Conservation (phyloP, 306 rosid genomes). For the Rubus idaeus region DNA sequence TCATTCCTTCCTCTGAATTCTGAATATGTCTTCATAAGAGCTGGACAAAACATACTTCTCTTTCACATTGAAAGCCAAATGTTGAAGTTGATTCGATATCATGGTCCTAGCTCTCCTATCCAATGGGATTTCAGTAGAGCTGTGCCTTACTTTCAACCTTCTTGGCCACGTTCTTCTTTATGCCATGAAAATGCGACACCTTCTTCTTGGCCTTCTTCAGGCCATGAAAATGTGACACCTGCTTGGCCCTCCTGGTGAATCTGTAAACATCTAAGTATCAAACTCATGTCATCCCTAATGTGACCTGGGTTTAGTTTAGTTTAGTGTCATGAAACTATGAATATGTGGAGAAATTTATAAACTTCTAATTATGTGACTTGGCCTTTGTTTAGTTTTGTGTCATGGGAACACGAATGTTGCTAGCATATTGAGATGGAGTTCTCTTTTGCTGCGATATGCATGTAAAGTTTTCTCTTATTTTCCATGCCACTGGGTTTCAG, state of each 20-base stretch:
- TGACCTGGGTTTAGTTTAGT: background rate
- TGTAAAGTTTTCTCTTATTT: background rate
- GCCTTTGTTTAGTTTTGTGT: background rate
- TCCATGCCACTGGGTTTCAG: background rate
- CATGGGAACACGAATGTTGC: background rate
- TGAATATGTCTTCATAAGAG: slow-evolving; percentile 49
- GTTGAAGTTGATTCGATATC: slow-evolving; percentile 45
- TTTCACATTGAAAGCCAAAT: slow-evolving; percentile 47
- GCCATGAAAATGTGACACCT: background rate
- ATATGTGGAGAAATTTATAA: background rate
- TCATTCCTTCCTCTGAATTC: slow-evolving; percentile 62
- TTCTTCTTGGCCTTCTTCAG: background rate
- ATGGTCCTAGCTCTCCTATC: slow-evolving; percentile 52
- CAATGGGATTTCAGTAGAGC: slow-evolving; percentile 66
- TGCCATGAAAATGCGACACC: background rate
- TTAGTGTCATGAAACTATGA: background rate
- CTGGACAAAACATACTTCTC: slow-evolving; percentile 50
- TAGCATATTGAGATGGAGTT: background rate
- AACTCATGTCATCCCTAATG: slow-evolving; percentile 6
- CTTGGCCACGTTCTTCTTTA: slow-evolving; percentile 56
- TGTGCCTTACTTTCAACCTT: slow-evolving; percentile 63
- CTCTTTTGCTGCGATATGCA: background rate
- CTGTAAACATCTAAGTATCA: background rate
- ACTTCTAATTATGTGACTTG: background rate
- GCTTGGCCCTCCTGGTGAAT: slow-evolving; percentile 9